Percentiles rank a stretch among this genome's conserved stretches.
Conservation (phyloP, 2,329 filamentous ascomycete genomes). For the Curvularia sp. region DNA sequence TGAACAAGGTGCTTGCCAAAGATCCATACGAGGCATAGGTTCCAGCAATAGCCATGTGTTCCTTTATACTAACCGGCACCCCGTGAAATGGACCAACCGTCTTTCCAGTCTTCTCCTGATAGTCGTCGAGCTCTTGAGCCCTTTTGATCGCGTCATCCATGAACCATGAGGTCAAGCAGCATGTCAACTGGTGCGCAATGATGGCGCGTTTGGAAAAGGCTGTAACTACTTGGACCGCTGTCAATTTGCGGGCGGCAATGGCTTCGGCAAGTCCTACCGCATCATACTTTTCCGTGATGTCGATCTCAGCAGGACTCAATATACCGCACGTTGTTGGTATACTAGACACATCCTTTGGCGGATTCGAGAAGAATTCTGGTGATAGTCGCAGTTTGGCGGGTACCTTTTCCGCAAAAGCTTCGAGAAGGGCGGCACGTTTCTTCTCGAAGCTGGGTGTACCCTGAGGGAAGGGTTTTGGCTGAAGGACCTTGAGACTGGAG, state of each 20-base stretch:
- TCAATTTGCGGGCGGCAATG: slow-evolving; percentile 49
- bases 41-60: slow-evolving; percentile 56
- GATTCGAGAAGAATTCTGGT: slow-evolving; percentile 17
- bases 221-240: slow-evolving; percentile 51
- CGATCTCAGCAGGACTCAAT: slow-evolving; percentile 55
- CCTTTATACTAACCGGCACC: slow-evolving; percentile 62
- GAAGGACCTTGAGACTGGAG: slow-evolving; percentile 16
- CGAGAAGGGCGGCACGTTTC: slow-evolving; percentile 23
- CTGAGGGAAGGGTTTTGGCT: slow-evolving; percentile 23
- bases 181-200: slow-evolving; percentile 27
- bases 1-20: slow-evolving; percentile 56
- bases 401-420: slow-evolving; percentile 26
- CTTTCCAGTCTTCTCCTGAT: slow-evolving; percentile 46
- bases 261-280: slow-evolving; percentile 53
- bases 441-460: slow-evolving; percentile 30
- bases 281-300: slow-evolving; percentile 59
- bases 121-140: slow-evolving; percentile 50
- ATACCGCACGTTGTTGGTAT: slow-evolving; percentile 51
- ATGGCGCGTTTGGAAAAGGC: slow-evolving; percentile 33
- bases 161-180: slow-evolving; percentile 33
- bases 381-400: slow-evolving; percentile 22
- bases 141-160: slow-evolving; percentile 29
- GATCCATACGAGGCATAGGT: slow-evolving; percentile 65
- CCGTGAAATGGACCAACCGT: slow-evolving; percentile 54
- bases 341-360: slow-evolving; percentile 29